Percentiles rank a stretch among this genome's conserved stretches.
Conservation (phyloP, 2,329 filamentous ascomycete species). For the Xylariaceae sp. region DNA sequence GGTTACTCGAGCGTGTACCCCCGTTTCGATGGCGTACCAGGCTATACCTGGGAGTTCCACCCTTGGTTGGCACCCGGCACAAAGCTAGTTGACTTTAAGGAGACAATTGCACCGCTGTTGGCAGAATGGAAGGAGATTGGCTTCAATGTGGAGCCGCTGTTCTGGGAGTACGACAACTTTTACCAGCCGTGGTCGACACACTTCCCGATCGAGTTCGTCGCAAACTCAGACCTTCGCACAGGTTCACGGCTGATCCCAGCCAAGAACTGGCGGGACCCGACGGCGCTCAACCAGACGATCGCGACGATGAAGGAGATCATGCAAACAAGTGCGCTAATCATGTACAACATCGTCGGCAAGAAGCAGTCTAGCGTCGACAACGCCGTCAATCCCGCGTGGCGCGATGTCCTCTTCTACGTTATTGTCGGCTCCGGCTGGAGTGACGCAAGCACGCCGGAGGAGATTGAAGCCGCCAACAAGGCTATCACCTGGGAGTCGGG, state of each 20-base stretch:
- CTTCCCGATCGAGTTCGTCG: slow-evolving; percentile 48
- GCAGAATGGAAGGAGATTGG: slow-evolving; percentile 19
- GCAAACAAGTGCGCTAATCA: slow-evolving; percentile 34
- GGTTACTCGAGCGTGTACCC: slow-evolving; percentile 29
- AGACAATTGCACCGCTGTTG: slow-evolving; percentile 42
- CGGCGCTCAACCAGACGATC: slow-evolving; percentile 23
- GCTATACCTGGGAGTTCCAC: slow-evolving; percentile 23
- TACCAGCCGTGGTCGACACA: slow-evolving; percentile 37
- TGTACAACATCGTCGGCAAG: slow-evolving; percentile 38
- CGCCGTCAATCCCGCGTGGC: slow-evolving; percentile 51
- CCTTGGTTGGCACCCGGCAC: slow-evolving; percentile 48
- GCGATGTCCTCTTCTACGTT: slow-evolving; percentile 45
- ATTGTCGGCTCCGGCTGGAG: slow-evolving; percentile 40
- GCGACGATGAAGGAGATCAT: slow-evolving; percentile 21
- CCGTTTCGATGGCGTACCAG: slow-evolving; percentile 29
- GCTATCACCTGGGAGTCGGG: slow-evolving; percentile 36
- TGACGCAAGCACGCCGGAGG: slow-evolving; percentile 23
- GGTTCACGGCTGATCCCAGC: slow-evolving; percentile 51
- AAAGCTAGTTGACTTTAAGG: slow-evolving; percentile 43
- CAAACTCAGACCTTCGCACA: slow-evolving; percentile 39
- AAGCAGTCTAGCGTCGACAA: slow-evolving; percentile 27
- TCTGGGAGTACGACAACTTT: slow-evolving; percentile 43
- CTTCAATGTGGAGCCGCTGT: slow-evolving; percentile 17
- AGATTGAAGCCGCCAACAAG: slow-evolving; percentile 38
- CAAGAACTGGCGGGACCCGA: slow-evolving; percentile 45